Conservation (phyloP, 2,329 filamentous ascomycete species). For the Fusarium paranaense region DNA sequence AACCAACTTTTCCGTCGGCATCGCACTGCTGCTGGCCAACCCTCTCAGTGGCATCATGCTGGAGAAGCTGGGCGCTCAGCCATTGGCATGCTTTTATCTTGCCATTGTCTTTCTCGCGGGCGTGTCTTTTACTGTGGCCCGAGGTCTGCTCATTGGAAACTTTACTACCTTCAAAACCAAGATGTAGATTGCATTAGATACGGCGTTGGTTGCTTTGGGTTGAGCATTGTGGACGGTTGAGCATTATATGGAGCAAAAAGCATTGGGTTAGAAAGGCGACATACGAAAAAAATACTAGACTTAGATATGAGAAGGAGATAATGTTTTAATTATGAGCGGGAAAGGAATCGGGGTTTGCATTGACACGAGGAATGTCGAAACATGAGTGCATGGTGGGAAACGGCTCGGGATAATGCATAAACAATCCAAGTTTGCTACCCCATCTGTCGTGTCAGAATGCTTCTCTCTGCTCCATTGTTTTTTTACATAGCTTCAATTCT, state of each 20-base stretch:
- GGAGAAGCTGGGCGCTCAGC: slow-evolving; percentile 53
- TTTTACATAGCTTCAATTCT: not conserved
- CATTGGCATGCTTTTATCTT: slow-evolving; percentile 58
- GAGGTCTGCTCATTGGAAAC: slow-evolving; percentile 24
- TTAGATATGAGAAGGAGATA: not conserved
- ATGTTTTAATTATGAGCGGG: not conserved
- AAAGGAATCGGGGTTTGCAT: not conserved
- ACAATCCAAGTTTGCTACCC: not conserved
- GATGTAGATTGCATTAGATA: slow-evolving; percentile 4
- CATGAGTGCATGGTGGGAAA: not conserved
- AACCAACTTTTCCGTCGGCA: slow-evolving; percentile 56
- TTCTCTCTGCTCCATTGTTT: not conserved
- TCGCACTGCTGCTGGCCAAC: slow-evolving; percentile 56
- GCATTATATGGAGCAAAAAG: not conserved
- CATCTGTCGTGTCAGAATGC: not conserved
- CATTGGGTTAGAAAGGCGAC: not conserved
- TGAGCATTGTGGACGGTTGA: not conserved
- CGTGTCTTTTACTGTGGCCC: slow-evolving; percentile 37
- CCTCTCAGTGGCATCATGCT: slow-evolving; percentile 58
- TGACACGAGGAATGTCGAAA: not conserved
- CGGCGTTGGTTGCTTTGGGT: not conserved
- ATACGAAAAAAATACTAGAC: not conserved
- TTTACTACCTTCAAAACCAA: slow-evolving; percentile 5
- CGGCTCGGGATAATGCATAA: not conserved
- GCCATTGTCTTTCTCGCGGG: slow-evolving; percentile 51